Percentiles rank a stretch among this genome's conserved stretches.
phyloP scores from a whole-genome alignment of 108 stramenopile genomes.

The Cyclotella sp. region DNA sequence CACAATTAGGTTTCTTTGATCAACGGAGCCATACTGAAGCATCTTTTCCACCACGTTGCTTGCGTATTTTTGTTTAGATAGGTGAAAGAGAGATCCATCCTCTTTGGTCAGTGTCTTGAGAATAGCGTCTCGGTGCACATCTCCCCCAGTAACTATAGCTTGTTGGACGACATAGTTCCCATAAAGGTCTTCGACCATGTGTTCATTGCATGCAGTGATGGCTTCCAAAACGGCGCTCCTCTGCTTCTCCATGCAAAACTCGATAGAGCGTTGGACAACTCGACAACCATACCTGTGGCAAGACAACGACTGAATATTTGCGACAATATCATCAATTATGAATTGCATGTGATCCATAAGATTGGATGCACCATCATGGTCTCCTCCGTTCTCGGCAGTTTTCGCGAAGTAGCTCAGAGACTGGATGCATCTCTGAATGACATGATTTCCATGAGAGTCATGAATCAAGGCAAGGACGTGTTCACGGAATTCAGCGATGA shows the following conservation, averaged over 20 bases:
- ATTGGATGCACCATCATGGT: conserved; percentile 34
- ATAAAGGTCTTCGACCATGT: conserved; percentile 82
- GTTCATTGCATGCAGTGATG: conserved; percentile 58
- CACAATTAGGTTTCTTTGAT: conserved; percentile 71
- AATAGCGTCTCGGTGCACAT: conserved; percentile 66
- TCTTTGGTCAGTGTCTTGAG: conserved; percentile 72
- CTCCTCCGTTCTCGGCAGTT: conserved; percentile 12
- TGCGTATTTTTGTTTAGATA: conserved; percentile 96
- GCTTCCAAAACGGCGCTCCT: conserved; percentile 67
- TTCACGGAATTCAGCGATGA: conserved; percentile 83
- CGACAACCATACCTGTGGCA: conserved; percentile 96
- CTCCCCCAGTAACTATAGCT: conserved; percentile 78
- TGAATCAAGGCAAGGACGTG: conserved; percentile 89
- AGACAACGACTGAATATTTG: conserved; percentile 78
- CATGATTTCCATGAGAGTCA: conserved; percentile 97
- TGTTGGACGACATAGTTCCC: conserved; percentile 94
- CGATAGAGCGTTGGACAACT: conserved; percentile 92
- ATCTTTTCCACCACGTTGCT: conserved; percentile 97
- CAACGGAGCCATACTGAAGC: conserved; percentile 80
- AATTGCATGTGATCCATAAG: conserved; percentile 88
- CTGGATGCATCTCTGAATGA: conserved; percentile 96
- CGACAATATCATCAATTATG: conserved; percentile 88
- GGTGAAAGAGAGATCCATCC: conserved; percentile 63
- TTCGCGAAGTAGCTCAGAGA: conserved; percentile 66
- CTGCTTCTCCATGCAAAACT: conserved; percentile 83